A percentile compares a stretch with the other conserved stretches of the same genome.
Evolutionary conservation across 495 filamentous ascomycete species (phyloP).

Genomic region (Lophiotrema nucula): DNA sequence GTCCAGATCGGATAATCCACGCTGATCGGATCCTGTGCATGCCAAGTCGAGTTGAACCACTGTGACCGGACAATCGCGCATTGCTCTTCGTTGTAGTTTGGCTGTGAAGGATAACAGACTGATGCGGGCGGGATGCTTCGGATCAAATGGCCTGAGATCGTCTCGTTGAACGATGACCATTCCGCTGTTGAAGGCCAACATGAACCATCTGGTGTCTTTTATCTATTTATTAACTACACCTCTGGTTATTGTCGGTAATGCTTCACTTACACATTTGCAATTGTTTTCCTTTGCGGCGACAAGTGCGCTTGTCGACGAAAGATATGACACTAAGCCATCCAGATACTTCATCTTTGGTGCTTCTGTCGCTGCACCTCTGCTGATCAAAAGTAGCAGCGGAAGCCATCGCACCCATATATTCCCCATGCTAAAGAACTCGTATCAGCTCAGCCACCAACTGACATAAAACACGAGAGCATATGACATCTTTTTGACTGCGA

Average conservation of each 20-base stretch:
- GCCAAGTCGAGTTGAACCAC: conserved; percentile 31
- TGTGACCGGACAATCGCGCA: conserved; percentile 23
- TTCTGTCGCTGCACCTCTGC: background rate
- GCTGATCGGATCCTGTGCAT: conserved; percentile 28
- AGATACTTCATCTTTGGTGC: conserved; percentile 6
- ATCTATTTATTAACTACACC: no score
- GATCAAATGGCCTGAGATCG: conserved; percentile 21
- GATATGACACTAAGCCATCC: background rate
- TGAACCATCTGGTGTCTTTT: conserved; percentile 20
- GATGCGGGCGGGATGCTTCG: conserved; percentile 18
- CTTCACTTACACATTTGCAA: conserved; percentile 23
- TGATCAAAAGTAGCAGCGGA: no score
- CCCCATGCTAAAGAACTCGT: no score
- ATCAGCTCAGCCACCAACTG: no score
- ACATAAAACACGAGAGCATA: no score
- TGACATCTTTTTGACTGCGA: no score
- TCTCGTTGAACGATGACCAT: conserved; percentile 28
- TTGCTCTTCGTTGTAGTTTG: conserved; percentile 20
- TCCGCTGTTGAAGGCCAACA: conserved; percentile 27
- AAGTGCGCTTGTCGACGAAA: background rate
- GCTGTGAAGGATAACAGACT: conserved; percentile 24
- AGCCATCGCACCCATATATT: no score
- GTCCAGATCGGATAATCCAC: conserved; percentile 32
- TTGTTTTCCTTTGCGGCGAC: background rate
- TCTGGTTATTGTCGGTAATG: no score